Base-by-base conservation (phyloP, 2,329 filamentous ascomycete species). In the Sarocladium oryzae region DNA sequence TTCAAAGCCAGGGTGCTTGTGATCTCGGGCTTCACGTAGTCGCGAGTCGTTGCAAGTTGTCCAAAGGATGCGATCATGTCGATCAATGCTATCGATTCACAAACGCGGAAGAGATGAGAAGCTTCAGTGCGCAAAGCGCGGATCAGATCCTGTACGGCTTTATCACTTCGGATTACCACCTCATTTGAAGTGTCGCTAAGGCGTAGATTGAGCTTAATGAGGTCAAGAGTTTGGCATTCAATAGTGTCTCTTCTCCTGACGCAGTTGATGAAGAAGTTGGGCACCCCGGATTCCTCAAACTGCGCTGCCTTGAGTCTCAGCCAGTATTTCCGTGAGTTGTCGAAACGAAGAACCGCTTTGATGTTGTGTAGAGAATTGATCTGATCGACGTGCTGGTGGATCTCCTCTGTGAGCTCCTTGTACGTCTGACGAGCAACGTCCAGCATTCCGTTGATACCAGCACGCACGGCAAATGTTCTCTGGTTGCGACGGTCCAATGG, bases 401-500 rank as follows among this genome's bases (percentile, higher is more conserved):
- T 81, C 64, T 96, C 89, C 46, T 86, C 80, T 4, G 85, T 93
- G 2, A 86, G 82, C 64, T 97, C 92, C 59, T 93, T 95, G 69
- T 93, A 96, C 0, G 89, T 89, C 60, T 90, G 86, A 4, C 91
- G 81, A 30, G 89, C 88, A 33, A 96, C 87, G 67, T 96, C 92
- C 3, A 97, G 79, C 52, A 96, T 78, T 2, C 88, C 88, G 58
- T 89, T 90, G 37, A 93, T 82, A 1, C 89, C 88, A 41, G 89
- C 82, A 70, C 86, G 93, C 28, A 97, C 85, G 20, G 92, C 92
- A 69, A 95, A 96, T 1, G 86, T 88, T 56, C 92, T 78, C 63
- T 97, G 92, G 55, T 96, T 95, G 13, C 91, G 81, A 52, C 96
- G 74, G 55, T 96, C 92, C 4, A 97, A 75, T 0, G 93, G 86